Evolutionary conservation across 805 yeast genomes (phyloP), one percentile per base, ranked within the genome.

Genomic region (Saccharomycopsis fermentans): DNA sequence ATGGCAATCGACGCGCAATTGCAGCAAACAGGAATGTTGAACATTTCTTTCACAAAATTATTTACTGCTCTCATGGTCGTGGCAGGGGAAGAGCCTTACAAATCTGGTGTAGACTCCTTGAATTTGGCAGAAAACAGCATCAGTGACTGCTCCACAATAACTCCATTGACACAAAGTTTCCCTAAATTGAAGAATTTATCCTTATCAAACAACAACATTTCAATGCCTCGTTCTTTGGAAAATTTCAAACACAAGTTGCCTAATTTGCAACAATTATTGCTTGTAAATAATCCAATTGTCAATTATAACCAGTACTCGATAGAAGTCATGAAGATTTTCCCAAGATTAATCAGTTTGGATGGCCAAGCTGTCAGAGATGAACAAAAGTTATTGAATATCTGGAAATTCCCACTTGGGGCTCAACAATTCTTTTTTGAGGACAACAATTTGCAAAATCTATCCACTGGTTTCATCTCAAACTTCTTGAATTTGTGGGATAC

Each of bases 21-120:
- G 47, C 72, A 70, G 12, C 72, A 77, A 19, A 78, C 77, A 61
- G 96, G 96, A 0, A 74, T 89, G 56, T 83, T 90, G 62, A 78
- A 81, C 16, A 73, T 83, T 4, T 73, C 79, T 16, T 71, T 82
- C 11, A 82, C 88, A 1, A 94, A 92, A 70, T 84, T 90, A 79
- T 90, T 92, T 69, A 86, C 90, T 11, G 98, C 98, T 0, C 72
- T 94, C 63, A 81, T 92, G 86, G 87, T 86, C 68, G 71, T 92
- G 8, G 96, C 96, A 1, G 71, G 74, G 3, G 80, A 81, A 56
- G 82, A 80, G 29, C 68, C 69, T 1, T 66, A 67, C 36, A 65
- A 72, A 26, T 29, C 37, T 12, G 68, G 68, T 6, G 85, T 90
- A 3, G 85, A 83, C 34, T 84, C 90, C 59, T 81, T 91, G 6